Evolutionary conservation across 176 grass and related monocot genomes (phyloP), one percentile per base, ranked within the genome.

Genomic region (Triticum turgidum): DNA sequence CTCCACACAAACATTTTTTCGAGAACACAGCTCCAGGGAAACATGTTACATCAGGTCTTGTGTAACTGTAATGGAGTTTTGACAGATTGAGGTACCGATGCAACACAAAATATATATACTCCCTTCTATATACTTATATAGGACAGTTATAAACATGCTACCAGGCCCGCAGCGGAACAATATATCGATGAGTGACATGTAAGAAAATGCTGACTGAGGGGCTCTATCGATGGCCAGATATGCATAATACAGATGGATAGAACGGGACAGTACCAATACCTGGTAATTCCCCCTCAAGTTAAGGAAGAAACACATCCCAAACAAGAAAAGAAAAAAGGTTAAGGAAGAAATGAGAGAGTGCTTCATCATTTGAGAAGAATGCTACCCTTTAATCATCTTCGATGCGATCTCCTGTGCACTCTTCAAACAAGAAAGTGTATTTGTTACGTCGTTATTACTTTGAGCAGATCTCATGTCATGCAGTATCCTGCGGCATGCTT

Each of bases 401-500:
- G 68, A 41, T 69, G 93, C 88, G 80, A 92, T 65, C 29, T 93
- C 86, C 81, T 61, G 84, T 32, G 75, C 88, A 41, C 88, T 73
- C 72, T 92, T 95, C 33, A 98, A 84, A 89, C 65, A 79, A 88
- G 61, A 61, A 18, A 91, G 75, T 30, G 81, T 30, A 9, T 72
- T 54, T 7, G 1, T 21, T 30, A 51, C 20, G 24, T 84, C 76
- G 51, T 32, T 72, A 9, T 87, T 73, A 6, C 44, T 87, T 41
- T 86, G 62, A 83, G 88, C 64, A 59, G 47, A 83, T 78, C 24
- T 77, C n/a, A 92, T 76, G 29, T 65, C 87, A 51, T n/a, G 65
- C 38, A 94, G 56, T 82, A 95, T 21, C 34, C 15, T 79, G 42
- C 20, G 56, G 69, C 88, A 95, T 86, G 79, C 73, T 89, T 92